Evolutionary conservation across 768 basidiomycete genomes (phyloP).

Genomic region (Mycena floridula): DNA sequence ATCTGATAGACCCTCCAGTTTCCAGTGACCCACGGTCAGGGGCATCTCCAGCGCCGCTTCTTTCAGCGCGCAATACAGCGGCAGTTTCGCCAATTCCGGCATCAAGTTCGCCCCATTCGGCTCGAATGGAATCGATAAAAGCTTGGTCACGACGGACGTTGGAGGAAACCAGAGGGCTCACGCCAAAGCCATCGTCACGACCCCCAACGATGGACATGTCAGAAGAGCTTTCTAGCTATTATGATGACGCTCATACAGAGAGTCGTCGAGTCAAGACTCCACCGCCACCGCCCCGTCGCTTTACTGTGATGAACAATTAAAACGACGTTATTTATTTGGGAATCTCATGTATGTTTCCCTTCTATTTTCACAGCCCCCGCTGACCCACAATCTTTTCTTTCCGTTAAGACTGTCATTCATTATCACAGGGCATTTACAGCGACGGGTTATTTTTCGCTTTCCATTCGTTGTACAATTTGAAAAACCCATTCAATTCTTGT

Average conservation of each 20-base stretch:
- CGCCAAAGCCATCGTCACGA: too few species aligned
- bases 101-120: neutral
- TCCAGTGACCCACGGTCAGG: neutral
- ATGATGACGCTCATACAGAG: conserved; percentile 19
- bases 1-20: neutral
- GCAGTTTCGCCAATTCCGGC: too few species aligned
- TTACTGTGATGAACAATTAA: conserved; percentile 27
- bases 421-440: too few species aligned
- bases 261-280: conserved; percentile 13
- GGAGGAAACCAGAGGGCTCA: conserved; percentile 16
- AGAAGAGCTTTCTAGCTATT: conserved; percentile 26
- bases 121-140: conserved; percentile 17
- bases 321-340: conserved; percentile 1
- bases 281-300: conserved; percentile 19
- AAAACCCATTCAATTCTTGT: neutral
- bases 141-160: conserved; percentile 24
- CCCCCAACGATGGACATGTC: conserved; percentile 19
- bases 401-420: too few species aligned
- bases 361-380: neutral
- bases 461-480: too few species aligned
- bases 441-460: too few species aligned
- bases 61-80: neutral
- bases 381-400: neutral
- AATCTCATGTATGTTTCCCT: conserved; percentile 1
- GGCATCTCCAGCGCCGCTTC: neutral